phyloP scores from a whole-genome alignment of 176 grass and related monocot genomes.

The Oryza nivara region DNA sequence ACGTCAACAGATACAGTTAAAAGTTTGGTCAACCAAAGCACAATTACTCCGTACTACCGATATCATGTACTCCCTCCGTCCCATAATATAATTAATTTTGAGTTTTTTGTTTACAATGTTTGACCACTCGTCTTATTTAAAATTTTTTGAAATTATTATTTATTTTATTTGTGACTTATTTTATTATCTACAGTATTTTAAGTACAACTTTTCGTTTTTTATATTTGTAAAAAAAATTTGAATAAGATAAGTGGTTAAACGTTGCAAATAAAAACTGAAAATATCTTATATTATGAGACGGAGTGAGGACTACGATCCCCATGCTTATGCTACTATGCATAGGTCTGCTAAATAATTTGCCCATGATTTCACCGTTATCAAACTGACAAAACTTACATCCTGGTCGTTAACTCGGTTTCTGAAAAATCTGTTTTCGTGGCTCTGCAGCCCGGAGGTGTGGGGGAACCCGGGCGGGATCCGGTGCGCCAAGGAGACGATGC shows the following conservation, averaged over 20 bases:
- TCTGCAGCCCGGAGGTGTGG: constrained; percentile 67
- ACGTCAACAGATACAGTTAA: constrained; percentile 30
- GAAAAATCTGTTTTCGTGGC: not conserved
- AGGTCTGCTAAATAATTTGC: not conserved
- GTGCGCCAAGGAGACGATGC: constrained; percentile 84
- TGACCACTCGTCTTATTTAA: too few species aligned
- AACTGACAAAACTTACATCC: not conserved
- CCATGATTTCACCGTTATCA: not conserved
- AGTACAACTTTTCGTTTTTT: too few species aligned
- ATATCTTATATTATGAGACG: too few species aligned
- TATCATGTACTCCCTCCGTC: not conserved
- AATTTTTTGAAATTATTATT: too few species aligned
- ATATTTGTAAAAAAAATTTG: too few species aligned
- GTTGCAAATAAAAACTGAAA: too few species aligned
- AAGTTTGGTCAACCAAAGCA: not conserved
- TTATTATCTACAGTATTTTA: too few species aligned
- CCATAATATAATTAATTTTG: fast-evolving
- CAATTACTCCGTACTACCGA: not conserved
- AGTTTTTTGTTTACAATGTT: too few species aligned
- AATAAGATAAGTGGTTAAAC: too few species aligned
- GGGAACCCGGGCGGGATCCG: constrained; percentile 67
- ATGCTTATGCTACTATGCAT: not conserved
- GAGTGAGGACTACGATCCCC: not conserved
- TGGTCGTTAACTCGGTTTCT: not conserved
- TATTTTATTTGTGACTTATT: too few species aligned